A percentile compares a stretch with the other conserved stretches of the same genome.
phyloP scores from a whole-genome alignment of 1,284 basidiomycete species.

The Boletus coffeatus region DNA sequence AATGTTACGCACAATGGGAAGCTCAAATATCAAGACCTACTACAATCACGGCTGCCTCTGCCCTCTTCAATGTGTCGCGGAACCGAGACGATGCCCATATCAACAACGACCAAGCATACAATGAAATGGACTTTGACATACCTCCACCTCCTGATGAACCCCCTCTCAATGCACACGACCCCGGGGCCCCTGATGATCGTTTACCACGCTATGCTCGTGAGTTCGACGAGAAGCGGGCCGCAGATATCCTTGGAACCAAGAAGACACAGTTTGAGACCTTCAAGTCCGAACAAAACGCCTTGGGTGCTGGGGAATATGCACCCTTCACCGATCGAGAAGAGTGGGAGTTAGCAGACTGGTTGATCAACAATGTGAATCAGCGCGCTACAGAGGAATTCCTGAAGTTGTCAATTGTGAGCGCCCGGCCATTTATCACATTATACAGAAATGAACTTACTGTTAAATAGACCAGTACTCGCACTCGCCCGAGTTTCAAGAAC shows the following conservation, averaged over 20 bases:
- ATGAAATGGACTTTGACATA: neutral
- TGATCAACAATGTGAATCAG: neutral
- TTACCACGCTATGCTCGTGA: neutral
- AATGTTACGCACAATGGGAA: neutral
- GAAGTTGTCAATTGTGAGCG: neutral
- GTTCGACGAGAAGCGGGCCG: neutral
- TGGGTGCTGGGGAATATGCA: neutral
- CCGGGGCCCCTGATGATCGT: neutral
- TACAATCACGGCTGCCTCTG: neutral
- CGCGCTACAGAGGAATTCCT: neutral
- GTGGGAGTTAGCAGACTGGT: neutral
- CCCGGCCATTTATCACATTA: neutral
- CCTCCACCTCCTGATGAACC: neutral
- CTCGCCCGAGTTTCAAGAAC: neutral
- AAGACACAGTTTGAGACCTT: neutral
- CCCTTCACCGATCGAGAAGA: neutral
- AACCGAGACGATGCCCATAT: neutral
- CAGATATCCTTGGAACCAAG: neutral
- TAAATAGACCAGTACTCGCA: neutral
- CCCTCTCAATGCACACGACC: neutral
- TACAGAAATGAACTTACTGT: neutral
- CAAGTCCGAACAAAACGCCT: neutral
- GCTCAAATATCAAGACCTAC: neutral
- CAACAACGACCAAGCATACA: neutral
- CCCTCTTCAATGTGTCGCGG: neutral